phyloP scores from a whole-genome alignment of 768 basidiomycete species.

The Cyclocybe aegerita region DNA sequence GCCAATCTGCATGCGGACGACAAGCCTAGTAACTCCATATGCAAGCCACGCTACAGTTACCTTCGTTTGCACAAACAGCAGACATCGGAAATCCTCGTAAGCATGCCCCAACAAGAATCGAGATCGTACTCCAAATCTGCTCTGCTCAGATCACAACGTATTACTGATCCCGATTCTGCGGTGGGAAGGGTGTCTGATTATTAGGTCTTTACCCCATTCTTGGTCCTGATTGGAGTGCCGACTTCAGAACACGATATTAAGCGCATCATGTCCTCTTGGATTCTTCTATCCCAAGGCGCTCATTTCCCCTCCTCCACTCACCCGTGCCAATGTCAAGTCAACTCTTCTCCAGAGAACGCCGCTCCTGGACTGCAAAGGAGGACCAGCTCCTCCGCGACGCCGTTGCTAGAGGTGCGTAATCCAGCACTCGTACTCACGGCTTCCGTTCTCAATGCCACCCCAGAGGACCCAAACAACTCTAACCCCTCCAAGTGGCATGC shows the following conservation, averaged over 20 bases:
- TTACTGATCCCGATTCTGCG: constrained; percentile 33
- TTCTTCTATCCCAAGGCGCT: constrained; percentile 20
- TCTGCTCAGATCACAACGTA: constrained; percentile 11
- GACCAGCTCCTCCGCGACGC: constrained; percentile 53
- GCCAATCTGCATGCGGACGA: constrained; percentile 19
- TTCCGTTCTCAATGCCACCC: constrained; percentile 13
- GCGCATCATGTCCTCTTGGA: constrained; percentile 24
- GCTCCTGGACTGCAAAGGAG: constrained; percentile 53
- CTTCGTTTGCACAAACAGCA: constrained; percentile 15
- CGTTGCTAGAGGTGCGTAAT: constrained; percentile 42
- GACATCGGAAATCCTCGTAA: constrained; percentile 31
- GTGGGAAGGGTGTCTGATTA: constrained; percentile 25
- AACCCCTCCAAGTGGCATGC: constrained; percentile 65
- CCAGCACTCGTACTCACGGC: neutral
- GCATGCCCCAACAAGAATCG: constrained; percentile 17
- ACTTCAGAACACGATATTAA: constrained; percentile 24
- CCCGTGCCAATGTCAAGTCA: constrained; percentile 15
- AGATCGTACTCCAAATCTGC: constrained; percentile 27
- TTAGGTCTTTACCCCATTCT: constrained; percentile 26
- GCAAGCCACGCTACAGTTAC: constrained; percentile 17
- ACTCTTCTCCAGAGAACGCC: constrained; percentile 46
- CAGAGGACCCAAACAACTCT: constrained; percentile 56
- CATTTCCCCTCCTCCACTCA: constrained; percentile 16
- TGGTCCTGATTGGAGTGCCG: constrained; percentile 14
- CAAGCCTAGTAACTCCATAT: constrained; percentile 24